These are phyloP conservation scores for Psilocybe tampanensis DNA, from an alignment of 768 basidiomycete genomes.

Conservation along the genomic window DNA sequence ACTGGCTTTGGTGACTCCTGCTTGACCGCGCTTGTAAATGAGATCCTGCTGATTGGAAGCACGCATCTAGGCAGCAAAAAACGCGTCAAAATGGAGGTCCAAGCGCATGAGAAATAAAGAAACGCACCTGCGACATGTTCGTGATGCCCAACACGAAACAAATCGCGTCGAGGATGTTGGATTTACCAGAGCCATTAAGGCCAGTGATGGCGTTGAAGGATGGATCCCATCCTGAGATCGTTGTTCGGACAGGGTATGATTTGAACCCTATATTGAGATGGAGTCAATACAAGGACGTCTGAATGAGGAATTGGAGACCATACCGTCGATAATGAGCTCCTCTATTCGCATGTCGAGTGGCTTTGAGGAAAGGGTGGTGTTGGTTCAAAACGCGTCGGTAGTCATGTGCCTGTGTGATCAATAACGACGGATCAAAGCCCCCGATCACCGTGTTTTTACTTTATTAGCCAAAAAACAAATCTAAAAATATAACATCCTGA, in stretches of 20 bases:
- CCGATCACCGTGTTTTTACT: conserved; percentile 3
- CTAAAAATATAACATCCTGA: neutral
- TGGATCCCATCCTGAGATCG: conserved; percentile 95
- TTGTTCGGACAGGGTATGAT: conserved; percentile 94
- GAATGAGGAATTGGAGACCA: conserved; percentile 1
- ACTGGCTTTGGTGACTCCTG: conserved; percentile 94
- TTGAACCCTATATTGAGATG: conserved; percentile 75
- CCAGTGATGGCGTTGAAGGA: conserved; percentile 99
- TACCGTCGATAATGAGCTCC: conserved; percentile 92
- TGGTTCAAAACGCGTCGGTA: conserved; percentile 14
- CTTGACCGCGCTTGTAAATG: conserved; percentile 99
- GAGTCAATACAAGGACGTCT: neutral
- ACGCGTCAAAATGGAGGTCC: conserved; percentile 11
- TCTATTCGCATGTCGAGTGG: conserved; percentile 60
- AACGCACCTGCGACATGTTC: conserved; percentile 83
- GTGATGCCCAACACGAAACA: conserved; percentile 98
- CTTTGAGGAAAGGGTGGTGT: conserved; percentile 4
- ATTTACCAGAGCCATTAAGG: conserved; percentile 95
- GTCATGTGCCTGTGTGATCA: conserved; percentile 14
- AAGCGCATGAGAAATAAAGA: neutral
- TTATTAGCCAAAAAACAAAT: neutral
- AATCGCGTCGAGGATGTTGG: conserved; percentile 98
- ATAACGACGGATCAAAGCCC: conserved; percentile 1
- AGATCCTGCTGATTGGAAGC: conserved; percentile 96
- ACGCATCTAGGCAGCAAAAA: conserved; percentile 65